Conservation (phyloP, 1,284 basidiomycete genomes). For the Tylopilus sp. region DNA sequence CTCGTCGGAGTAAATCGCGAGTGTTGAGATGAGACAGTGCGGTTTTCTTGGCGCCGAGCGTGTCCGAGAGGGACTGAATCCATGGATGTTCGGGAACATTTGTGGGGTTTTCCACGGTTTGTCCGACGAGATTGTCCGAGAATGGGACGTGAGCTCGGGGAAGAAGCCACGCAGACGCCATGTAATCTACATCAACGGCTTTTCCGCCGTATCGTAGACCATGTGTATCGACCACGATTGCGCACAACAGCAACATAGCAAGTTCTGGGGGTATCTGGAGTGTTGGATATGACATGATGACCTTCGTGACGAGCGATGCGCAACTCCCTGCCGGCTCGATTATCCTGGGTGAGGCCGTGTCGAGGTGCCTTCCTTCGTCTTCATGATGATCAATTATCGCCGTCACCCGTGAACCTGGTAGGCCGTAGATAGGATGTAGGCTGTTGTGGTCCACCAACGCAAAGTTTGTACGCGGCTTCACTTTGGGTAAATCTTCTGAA, state of each 20-base stretch:
- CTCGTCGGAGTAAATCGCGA: slow-evolving; percentile 78
- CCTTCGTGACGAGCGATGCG: slow-evolving; percentile 66
- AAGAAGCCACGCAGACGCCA: slow-evolving; percentile 59
- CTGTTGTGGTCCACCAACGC: slow-evolving; percentile 90
- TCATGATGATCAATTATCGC: slow-evolving; percentile 93
- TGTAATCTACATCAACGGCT: slow-evolving; percentile 59
- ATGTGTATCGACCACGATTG: slow-evolving; percentile 81
- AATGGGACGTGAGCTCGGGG: slow-evolving; percentile 42
- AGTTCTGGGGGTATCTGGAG: slow-evolving; percentile 52
- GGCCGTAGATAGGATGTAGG: slow-evolving; percentile 53
- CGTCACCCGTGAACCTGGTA: slow-evolving; percentile 52
- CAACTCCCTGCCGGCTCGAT: slow-evolving; percentile 75
- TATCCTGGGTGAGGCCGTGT: slow-evolving; percentile 62
- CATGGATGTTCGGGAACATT: slow-evolving; percentile 32
- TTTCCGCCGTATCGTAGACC: slow-evolving; percentile 77
- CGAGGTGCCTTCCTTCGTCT: slow-evolving; percentile 71
- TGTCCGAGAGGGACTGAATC: slow-evolving; percentile 47
- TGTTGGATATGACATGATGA: slow-evolving; percentile 41
- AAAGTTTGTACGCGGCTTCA: slow-evolving; percentile 52
- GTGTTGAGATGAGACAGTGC: slow-evolving; percentile 68
- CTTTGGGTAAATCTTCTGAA: slow-evolving; percentile 49
- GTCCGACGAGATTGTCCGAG: slow-evolving; percentile 13
- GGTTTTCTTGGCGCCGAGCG: slow-evolving; percentile 60
- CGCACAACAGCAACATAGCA: slow-evolving; percentile 74
- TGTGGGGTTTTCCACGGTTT: slow-evolving; percentile 6